Percentiles rank a stretch among this genome's conserved stretches.
Conservation (phyloP, 768 basidiomycete genomes). For the Neoboletus magnificus region DNA sequence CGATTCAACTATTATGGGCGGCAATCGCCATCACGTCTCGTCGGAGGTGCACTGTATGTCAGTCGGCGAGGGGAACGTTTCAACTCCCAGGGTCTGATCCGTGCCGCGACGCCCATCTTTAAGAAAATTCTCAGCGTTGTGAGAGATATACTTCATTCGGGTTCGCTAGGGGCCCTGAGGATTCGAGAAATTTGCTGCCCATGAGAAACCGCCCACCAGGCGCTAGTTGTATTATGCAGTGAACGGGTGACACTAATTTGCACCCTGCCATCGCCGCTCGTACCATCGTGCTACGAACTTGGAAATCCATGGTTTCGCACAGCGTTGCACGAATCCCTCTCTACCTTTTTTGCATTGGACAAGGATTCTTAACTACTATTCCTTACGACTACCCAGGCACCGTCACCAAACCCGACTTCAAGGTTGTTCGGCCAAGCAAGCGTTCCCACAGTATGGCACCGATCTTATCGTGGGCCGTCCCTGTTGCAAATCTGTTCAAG, state of each 20-base stretch:
- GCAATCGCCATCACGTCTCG: not conserved
- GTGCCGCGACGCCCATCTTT: not conserved
- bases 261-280: no score
- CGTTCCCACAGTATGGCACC: conserved; percentile 52
- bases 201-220: not conserved
- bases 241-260: no score
- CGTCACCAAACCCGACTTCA: conserved; percentile 60
- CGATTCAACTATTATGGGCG: not conserved
- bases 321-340: no score
- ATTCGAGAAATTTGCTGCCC: not conserved
- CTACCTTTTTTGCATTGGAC: conserved; percentile 86
- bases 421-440: conserved; percentile 42
- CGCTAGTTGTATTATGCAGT: not conserved
- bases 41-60: not conserved
- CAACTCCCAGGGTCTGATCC: not conserved
- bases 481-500: conserved; percentile 73
- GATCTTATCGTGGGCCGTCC: conserved; percentile 67
- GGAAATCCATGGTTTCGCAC: no score
- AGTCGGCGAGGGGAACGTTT: not conserved
- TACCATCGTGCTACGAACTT: no score
- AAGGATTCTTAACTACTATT: conserved; percentile 71
- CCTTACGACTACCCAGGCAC: conserved; percentile 47
- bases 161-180: not conserved
- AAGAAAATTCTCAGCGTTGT: not conserved
- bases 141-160: not conserved